A percentile compares a stretch with the other conserved stretches of the same genome.
These are phyloP conservation scores for Circinella umbellata DNA, from an alignment of 371 early-diverging fungal species.

Conservation along the genomic window DNA sequence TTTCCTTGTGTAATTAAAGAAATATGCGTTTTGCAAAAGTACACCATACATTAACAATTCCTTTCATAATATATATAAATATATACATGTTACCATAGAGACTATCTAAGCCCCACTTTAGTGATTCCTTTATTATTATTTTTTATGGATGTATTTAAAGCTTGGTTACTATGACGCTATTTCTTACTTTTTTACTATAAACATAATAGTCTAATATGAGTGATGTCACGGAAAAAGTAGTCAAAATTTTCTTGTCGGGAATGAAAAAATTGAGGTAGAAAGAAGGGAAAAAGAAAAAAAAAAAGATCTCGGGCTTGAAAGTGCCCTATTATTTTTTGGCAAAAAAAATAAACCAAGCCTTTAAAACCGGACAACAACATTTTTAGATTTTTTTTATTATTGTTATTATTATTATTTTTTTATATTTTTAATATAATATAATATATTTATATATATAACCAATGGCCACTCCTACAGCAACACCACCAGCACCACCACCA, in stretches of 20 bases:
- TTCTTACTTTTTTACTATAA: neutral
- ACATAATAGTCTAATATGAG: neutral
- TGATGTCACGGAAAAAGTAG: neutral
- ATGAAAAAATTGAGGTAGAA: neutral
- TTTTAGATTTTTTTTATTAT: neutral
- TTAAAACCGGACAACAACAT: neutral
- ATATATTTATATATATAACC: neutral
- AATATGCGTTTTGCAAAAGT: too few relatives aligned
- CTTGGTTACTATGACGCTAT: too few relatives aligned
- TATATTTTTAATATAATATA: neutral
- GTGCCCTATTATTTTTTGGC: neutral
- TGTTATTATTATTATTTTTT: neutral
- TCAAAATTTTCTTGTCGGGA: slow-evolving; percentile 5
- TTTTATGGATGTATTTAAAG: too few relatives aligned
- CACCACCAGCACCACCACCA: neutral
- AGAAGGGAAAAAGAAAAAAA: too few relatives aligned
- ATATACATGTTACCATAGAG: too few relatives aligned
- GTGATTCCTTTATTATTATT: too few relatives aligned
- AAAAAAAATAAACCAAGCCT: slow-evolving; percentile 3
- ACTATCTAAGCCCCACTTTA: too few relatives aligned
- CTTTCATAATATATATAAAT: too few relatives aligned
- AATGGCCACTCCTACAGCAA: neutral
- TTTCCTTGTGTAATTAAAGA: too few relatives aligned
- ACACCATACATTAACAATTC: too few relatives aligned
- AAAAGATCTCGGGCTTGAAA: neutral